phyloP scores from a whole-genome alignment of 441 rosid species.

The Populus hybrid region DNA sequence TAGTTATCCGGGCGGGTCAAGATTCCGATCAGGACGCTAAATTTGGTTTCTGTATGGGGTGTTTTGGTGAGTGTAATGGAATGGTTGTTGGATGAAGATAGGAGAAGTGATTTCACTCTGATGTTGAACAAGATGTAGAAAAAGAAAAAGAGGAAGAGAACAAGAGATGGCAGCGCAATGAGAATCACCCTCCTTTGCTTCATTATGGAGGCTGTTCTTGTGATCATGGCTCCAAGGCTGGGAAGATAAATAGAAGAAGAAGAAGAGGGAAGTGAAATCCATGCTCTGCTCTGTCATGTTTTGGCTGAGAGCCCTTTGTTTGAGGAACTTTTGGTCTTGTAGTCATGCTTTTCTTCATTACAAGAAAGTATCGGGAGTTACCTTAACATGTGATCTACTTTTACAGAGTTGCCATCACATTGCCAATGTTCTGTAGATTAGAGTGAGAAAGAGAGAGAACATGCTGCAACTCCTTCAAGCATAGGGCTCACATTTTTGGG shows the following conservation, averaged over 20 bases:
- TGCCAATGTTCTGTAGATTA: not conserved
- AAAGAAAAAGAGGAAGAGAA: constrained; percentile 14
- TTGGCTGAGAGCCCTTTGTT: not conserved
- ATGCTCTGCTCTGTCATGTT: not conserved
- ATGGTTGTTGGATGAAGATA: constrained; percentile 6
- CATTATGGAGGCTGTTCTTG: not conserved
- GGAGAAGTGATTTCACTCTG: constrained; percentile 7
- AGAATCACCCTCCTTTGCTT: constrained; percentile 17
- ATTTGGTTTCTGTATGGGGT: not conserved
- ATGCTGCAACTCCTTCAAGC: not conserved
- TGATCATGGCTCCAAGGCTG: not conserved
- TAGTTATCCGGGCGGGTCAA: constrained; percentile 28
- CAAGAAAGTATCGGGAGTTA: not conserved
- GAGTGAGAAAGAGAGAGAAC: not conserved
- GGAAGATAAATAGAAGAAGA: not conserved
- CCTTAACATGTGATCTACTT: not conserved
- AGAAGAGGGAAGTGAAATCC: not conserved
- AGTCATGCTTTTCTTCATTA: not conserved
- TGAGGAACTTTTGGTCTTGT: not conserved
- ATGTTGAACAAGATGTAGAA: constrained; percentile 16
- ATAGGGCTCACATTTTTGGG: not conserved
- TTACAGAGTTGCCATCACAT: no score
- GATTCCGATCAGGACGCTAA: constrained; percentile 40
- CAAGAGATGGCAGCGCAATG: constrained; percentile 11
- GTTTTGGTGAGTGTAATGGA: no score